Evolutionary conservation across 2,329 filamentous ascomycete genomes (phyloP).

Genomic region (Sporothrix euskadiensis): DNA sequence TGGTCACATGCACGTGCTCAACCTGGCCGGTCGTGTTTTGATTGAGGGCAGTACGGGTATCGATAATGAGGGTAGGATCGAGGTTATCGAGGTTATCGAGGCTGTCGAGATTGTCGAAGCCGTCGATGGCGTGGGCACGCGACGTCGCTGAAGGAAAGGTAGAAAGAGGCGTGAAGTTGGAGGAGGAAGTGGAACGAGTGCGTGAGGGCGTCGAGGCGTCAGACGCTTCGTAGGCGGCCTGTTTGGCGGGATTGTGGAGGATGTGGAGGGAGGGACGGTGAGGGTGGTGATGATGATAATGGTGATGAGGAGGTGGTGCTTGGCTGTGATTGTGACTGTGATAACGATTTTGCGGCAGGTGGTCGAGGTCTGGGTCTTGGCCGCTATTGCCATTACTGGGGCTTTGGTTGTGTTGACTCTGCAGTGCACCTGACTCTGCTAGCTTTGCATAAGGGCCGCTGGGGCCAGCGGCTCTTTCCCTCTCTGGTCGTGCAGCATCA

Average conservation of each 20-base stretch:
- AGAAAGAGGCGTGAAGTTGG: slow-evolving; percentile 23
- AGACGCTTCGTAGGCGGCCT: slow-evolving; percentile 19
- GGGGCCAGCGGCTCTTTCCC: slow-evolving; percentile 8
- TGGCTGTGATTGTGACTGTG: background rate
- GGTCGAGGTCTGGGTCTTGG: background rate
- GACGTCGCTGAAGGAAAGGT: slow-evolving; percentile 29
- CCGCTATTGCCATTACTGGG: background rate
- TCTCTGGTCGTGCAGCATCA: background rate
- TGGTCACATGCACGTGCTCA: slow-evolving; percentile 11
- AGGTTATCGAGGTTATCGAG: background rate
- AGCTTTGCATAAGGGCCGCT: slow-evolving; percentile 17
- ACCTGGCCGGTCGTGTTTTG: background rate
- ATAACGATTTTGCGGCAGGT: slow-evolving; percentile 18
- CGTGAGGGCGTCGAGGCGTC: slow-evolving; percentile 26
- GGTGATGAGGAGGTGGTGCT: background rate
- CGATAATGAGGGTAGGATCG: background rate
- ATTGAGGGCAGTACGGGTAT: background rate
- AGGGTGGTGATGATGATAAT: background rate
- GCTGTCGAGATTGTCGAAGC: background rate
- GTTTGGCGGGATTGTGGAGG: slow-evolving; percentile 3
- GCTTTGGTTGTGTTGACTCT: slow-evolving; percentile 7
- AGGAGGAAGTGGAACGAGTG: slow-evolving; percentile 28
- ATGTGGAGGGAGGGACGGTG: background rate
- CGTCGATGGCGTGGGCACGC: background rate
- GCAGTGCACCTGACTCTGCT: background rate